Percentiles rank a stretch among this genome's conserved stretches.
phyloP scores from a whole-genome alignment of 2,329 filamentous ascomycete species.

The Corynespora cassiicola region DNA sequence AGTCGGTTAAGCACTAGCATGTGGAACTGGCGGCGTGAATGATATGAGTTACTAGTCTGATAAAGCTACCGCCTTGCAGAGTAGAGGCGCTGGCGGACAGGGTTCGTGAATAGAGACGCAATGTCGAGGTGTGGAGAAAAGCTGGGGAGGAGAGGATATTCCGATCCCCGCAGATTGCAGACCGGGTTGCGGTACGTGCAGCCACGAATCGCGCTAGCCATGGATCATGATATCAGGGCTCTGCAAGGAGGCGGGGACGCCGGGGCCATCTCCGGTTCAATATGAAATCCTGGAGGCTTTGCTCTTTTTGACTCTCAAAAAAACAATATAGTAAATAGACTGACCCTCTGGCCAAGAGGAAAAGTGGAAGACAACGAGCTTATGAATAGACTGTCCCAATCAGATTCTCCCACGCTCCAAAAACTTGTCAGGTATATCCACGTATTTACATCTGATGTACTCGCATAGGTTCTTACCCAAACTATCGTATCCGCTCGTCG shows the following conservation, averaged over 20 bases:
- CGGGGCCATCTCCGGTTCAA: no score
- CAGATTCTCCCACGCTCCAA: slow-evolving; percentile 22
- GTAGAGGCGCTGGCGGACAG: no score
- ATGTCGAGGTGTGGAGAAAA: slow-evolving; percentile 3
- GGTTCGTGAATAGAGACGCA: no score
- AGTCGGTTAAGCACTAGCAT: no score
- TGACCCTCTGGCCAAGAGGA: background rate
- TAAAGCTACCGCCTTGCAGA: no score
- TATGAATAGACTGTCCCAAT: no score
- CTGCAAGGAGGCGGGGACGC: no score
- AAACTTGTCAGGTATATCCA: slow-evolving; percentile 28
- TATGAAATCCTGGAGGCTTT: no score
- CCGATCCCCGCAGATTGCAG: slow-evolving; percentile 5
- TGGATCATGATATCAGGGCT: no score
- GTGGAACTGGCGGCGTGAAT: no score
- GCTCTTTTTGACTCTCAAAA: no score
- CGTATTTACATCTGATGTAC: slow-evolving; percentile 22
- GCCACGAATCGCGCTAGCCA: slow-evolving; percentile 1
- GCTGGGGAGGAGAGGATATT: slow-evolving; percentile 5
- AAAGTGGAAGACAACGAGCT: slow-evolving; percentile 5
- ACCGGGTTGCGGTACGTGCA: slow-evolving; percentile 2
- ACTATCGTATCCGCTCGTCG: slow-evolving; percentile 22
- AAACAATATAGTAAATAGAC: slow-evolving; percentile 5
- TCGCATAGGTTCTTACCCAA: slow-evolving; percentile 30
- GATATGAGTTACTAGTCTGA: no score